These are phyloP conservation scores for Gossypium herbaceum DNA, from an alignment of 345 rosid species.

Conservation along the genomic window DNA sequence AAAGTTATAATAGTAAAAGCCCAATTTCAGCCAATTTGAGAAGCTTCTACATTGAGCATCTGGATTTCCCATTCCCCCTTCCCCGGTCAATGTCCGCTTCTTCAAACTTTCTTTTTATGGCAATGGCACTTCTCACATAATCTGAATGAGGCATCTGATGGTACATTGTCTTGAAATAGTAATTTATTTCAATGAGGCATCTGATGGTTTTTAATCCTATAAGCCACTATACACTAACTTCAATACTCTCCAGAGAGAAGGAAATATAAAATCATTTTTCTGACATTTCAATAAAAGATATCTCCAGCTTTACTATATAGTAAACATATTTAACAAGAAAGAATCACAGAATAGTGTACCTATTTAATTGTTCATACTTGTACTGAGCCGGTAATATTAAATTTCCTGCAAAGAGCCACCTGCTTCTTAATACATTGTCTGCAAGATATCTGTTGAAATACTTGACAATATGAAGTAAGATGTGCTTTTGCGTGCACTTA, in stretches of 20 bases:
- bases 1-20: not conserved
- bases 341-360: not conserved
- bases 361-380: slow-evolving; percentile 2
- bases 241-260: not conserved
- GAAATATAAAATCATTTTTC: not conserved
- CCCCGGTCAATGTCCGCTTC: not conserved
- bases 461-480: not conserved
- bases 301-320: not conserved
- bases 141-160: too few relatives aligned
- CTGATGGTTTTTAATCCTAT: not conserved
- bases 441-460: not conserved
- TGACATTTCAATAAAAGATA: not conserved
- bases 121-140: too few relatives aligned
- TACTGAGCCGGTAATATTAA: not conserved
- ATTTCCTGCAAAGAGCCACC: not conserved
- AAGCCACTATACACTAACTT: not conserved
- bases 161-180: too few relatives aligned
- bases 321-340: not conserved
- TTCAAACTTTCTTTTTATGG: not conserved
- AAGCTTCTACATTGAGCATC: not conserved
- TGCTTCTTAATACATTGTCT: not conserved
- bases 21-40: not conserved
- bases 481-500: not conserved
- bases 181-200: not conserved
- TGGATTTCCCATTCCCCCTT: not conserved